phyloP scores from a whole-genome alignment of 2,329 filamentous ascomycete species.

The Sarocladium brachiariae region DNA sequence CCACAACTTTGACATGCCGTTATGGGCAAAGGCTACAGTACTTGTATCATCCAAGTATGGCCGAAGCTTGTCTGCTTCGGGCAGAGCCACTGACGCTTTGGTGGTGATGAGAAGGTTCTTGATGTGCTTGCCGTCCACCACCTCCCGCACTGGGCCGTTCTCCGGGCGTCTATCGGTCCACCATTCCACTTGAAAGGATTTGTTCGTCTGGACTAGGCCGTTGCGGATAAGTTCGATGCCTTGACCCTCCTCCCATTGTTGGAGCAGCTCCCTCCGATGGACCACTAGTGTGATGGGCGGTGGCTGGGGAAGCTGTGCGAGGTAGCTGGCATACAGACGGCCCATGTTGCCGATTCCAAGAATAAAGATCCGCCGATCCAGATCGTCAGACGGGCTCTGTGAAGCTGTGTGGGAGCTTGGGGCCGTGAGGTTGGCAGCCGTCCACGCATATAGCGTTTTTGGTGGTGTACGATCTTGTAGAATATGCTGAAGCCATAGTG shows the following conservation, averaged over 20 bases:
- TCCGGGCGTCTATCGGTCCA: constrained; percentile 36
- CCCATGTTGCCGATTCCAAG: constrained; percentile 79
- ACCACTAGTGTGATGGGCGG: constrained; percentile 79
- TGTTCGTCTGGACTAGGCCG: constrained; percentile 19
- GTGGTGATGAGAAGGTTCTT: constrained; percentile 70
- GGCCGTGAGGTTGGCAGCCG: constrained; percentile 19
- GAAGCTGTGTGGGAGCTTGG: constrained; percentile 11
- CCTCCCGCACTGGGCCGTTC: constrained; percentile 30
- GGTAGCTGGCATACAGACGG: constrained; percentile 66
- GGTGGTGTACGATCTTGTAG: constrained; percentile 19
- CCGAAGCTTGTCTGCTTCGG: constrained; percentile 51
- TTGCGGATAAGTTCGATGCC: constrained; percentile 40
- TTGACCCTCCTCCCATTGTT: constrained; percentile 36
- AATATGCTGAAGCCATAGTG: constrained; percentile 28
- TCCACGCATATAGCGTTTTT: constrained; percentile 32
- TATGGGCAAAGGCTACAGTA: constrained; percentile 80
- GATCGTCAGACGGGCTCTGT: constrained; percentile 10
- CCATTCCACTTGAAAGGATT: constrained; percentile 45
- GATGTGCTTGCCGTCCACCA: constrained; percentile 39
- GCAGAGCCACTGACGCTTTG: constrained; percentile 64
- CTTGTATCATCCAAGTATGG: constrained; percentile 55
- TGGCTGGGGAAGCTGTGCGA: constrained; percentile 51
- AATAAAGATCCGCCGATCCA: constrained; percentile 58
- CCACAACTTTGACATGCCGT: constrained; percentile 71
- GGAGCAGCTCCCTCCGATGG: constrained; percentile 47